Percentiles rank a stretch among this genome's conserved stretches.
Conservation (phyloP, 768 basidiomycete species). For the Fomitopsis pulvina region DNA sequence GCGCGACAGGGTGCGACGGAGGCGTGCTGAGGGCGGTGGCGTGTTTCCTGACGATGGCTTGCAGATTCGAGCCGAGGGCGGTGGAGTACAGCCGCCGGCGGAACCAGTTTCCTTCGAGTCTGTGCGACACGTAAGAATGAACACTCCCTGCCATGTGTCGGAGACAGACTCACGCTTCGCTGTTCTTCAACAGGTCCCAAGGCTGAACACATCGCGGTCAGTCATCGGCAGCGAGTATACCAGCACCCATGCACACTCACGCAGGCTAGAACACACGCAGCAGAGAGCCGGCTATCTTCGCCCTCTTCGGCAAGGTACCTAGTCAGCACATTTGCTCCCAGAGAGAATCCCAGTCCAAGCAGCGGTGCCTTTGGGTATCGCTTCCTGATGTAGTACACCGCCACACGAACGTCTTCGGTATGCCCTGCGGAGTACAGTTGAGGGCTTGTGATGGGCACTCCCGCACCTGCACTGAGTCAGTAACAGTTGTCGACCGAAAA, state of each 20-base stretch:
- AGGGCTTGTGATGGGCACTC: constrained; percentile 74
- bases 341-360: constrained; percentile 85
- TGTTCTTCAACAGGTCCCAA: not conserved
- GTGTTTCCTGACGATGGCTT: constrained; percentile 50
- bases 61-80: constrained; percentile 75
- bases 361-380: constrained; percentile 78
- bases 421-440: constrained; percentile 85
- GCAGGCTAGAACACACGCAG: constrained; percentile 70
- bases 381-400: constrained; percentile 71
- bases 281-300: constrained; percentile 47
- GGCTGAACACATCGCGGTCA: too few species aligned
- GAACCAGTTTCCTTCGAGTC: constrained; percentile 48
- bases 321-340: constrained; percentile 89
- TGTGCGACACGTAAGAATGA: constrained; percentile 21
- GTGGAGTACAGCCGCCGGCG: constrained; percentile 65
- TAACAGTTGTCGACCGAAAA: not conserved
- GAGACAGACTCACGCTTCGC: not conserved
- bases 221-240: too few species aligned
- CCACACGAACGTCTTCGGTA: constrained; percentile 84
- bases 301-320: constrained; percentile 87
- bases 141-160: not conserved
- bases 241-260: constrained; percentile 36
- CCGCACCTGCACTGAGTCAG: constrained; percentile 56
- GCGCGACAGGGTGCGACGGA: constrained; percentile 43
- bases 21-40: constrained; percentile 38